Percentiles rank a stretch among this genome's conserved stretches.
These are phyloP conservation scores for Claviceps sp. DNA, from an alignment of 2,329 filamentous ascomycete species.

Conservation along the genomic window DNA sequence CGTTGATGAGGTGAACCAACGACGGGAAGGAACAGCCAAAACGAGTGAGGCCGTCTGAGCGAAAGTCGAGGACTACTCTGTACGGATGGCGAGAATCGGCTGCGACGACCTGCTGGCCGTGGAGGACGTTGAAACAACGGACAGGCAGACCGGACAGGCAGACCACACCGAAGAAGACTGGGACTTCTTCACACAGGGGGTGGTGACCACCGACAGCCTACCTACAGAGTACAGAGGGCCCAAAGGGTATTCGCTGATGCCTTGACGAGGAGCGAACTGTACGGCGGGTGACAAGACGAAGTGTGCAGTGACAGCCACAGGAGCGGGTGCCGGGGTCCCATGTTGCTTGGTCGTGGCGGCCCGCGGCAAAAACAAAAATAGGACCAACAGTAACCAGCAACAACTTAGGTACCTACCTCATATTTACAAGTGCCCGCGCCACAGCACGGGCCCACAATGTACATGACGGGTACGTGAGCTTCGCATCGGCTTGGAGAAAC, in stretches of 20 bases:
- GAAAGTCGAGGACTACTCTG: conserved; percentile 4
- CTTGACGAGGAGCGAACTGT: too few relatives aligned
- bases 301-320: too few relatives aligned
- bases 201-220: not conserved
- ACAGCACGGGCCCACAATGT: too few relatives aligned
- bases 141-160: conserved; percentile 2
- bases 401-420: too few relatives aligned
- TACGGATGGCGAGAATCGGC: conserved; percentile 7
- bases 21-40: conserved; percentile 35
- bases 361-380: too few relatives aligned
- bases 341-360: too few relatives aligned
- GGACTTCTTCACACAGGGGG: not conserved
- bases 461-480: not conserved
- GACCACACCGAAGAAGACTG: not conserved
- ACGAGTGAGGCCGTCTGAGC: conserved; percentile 40
- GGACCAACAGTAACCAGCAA: too few relatives aligned
- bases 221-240: too few relatives aligned
- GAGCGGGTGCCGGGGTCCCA: too few relatives aligned
- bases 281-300: too few relatives aligned
- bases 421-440: too few relatives aligned
- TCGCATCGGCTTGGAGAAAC: not conserved
- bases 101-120: not conserved
- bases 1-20: conserved; percentile 15
- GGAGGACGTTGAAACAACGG: not conserved
- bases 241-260: too few relatives aligned